phyloP scores from a whole-genome alignment of 768 basidiomycete genomes.

The Sutorius australiensis region DNA sequence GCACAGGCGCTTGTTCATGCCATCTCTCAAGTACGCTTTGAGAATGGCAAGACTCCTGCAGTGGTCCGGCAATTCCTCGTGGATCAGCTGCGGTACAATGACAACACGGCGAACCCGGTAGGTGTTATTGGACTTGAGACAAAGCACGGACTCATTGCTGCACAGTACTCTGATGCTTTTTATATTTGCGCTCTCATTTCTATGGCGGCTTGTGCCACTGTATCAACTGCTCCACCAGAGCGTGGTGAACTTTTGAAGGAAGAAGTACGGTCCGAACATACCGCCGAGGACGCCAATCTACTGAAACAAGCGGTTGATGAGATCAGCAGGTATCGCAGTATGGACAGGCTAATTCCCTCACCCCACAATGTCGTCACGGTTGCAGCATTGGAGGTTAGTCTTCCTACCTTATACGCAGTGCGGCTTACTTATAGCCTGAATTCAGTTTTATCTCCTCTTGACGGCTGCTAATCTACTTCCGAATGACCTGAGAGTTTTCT shows the following conservation, averaged over 20 bases:
- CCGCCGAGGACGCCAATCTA: slow-evolving; percentile 62
- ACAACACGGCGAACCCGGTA: slow-evolving; percentile 88
- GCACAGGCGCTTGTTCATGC: slow-evolving; percentile 72
- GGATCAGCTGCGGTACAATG: slow-evolving; percentile 92
- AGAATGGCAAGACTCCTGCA: slow-evolving; percentile 79
- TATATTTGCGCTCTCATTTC: slow-evolving; percentile 87
- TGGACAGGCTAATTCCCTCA: slow-evolving; percentile 94
- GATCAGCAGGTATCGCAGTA: slow-evolving; percentile 87
- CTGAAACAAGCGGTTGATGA: slow-evolving; percentile 74
- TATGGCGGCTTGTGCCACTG: slow-evolving; percentile 72
- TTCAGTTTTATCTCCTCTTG: slow-evolving; percentile 75
- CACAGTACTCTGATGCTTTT: slow-evolving; percentile 84
- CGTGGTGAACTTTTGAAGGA: slow-evolving; percentile 71
- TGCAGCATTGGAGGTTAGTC: slow-evolving; percentile 80
- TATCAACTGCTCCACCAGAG: slow-evolving; percentile 75
- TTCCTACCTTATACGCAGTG: neutral
- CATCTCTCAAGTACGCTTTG: slow-evolving; percentile 82
- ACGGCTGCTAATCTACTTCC: slow-evolving; percentile 75
- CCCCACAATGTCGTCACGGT: slow-evolving; percentile 91
- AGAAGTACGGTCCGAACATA: slow-evolving; percentile 64
- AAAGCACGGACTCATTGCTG: neutral
- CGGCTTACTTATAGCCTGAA: slow-evolving; percentile 5
- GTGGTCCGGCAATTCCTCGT: slow-evolving; percentile 86
- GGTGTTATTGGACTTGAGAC: slow-evolving; percentile 28
- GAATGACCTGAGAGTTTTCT: slow-evolving; percentile 72